Percentiles rank a stretch among this genome's conserved stretches.
phyloP scores from a whole-genome alignment of 2,329 filamentous ascomycete species.

The Alternaria dauci region DNA sequence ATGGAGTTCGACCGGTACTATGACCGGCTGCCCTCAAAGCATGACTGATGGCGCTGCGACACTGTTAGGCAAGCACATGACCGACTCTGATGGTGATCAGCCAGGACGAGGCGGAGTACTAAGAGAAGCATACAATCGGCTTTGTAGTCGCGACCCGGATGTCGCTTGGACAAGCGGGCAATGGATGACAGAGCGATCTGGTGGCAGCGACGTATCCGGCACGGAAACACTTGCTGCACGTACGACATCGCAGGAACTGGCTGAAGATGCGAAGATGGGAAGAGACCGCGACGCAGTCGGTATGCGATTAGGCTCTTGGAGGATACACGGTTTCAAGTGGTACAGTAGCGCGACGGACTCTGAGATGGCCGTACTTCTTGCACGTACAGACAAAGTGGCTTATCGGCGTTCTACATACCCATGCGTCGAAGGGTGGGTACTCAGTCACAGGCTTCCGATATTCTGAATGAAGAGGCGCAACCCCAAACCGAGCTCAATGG shows the following conservation, averaged over 20 bases:
- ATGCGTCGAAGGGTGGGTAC: constrained; percentile 56
- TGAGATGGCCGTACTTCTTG: constrained; percentile 70
- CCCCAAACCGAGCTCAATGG: constrained; percentile 66
- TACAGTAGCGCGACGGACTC: constrained; percentile 73
- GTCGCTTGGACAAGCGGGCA: constrained; percentile 75
- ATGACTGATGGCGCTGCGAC: constrained; percentile 70
- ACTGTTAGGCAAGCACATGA: constrained; percentile 31
- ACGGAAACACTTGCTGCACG: constrained; percentile 69
- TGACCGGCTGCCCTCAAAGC: constrained; percentile 70
- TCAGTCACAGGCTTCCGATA: constrained; percentile 2
- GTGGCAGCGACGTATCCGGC: constrained; percentile 73
- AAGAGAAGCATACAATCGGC: constrained; percentile 61
- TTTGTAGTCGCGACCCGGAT: constrained; percentile 62
- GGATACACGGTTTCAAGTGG: constrained; percentile 74
- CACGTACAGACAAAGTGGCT: constrained; percentile 62
- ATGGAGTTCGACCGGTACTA: constrained; percentile 67
- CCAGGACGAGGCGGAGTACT: constrained; percentile 55
- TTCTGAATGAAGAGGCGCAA: constrained; percentile 24
- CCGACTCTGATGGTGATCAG: constrained; percentile 36
- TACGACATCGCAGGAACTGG: constrained; percentile 31
- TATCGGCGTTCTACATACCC: constrained; percentile 72
- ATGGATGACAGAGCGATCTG: constrained; percentile 78
- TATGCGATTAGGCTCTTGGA: constrained; percentile 64
- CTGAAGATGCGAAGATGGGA: constrained; percentile 32
- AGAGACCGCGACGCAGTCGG: constrained; percentile 38